A percentile compares a stretch with the other conserved stretches of the same genome.
phyloP scores from a whole-genome alignment of 2,329 filamentous ascomycete genomes.

The Fusarium ramigenum region DNA sequence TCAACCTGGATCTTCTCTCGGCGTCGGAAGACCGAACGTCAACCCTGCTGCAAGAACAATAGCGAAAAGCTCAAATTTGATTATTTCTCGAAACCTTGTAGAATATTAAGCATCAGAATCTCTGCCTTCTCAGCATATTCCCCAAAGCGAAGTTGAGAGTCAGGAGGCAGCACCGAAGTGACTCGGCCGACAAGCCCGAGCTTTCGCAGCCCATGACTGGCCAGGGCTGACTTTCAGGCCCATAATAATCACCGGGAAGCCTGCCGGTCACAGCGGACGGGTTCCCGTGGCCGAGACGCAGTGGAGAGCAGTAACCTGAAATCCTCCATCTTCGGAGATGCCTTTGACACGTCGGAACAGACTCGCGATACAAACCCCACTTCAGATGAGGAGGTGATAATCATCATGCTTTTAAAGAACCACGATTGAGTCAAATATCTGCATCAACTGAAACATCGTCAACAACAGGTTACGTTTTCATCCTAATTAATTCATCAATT shows the following conservation, averaged over 20 bases:
- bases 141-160: accelerated
- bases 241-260: not conserved
- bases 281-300: not conserved
- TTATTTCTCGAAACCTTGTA: not conserved
- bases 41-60: not conserved
- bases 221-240: accelerated
- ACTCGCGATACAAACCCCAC: conserved; percentile 30
- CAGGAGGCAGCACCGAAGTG: not conserved
- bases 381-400: conserved; percentile 22
- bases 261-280: conserved; percentile 8
- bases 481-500: not conserved
- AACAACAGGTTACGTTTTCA: not conserved
- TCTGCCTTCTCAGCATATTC: not conserved
- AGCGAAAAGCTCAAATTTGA: not conserved
- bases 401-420: conserved; percentile 19
- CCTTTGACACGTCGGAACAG: conserved; percentile 9
- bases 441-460: not conserved
- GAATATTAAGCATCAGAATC: not conserved
- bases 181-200: conserved; percentile 1
- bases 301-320: not conserved
- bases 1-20: no score
- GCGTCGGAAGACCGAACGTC: not conserved
- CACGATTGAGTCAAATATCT: not conserved
- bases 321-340: not conserved
- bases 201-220: not conserved